Percentiles rank a stretch among this genome's conserved stretches.
Evolutionary conservation across 2,329 filamentous ascomycete species (phyloP).

Genomic region (Malbranchea cinnamomea): DNA sequence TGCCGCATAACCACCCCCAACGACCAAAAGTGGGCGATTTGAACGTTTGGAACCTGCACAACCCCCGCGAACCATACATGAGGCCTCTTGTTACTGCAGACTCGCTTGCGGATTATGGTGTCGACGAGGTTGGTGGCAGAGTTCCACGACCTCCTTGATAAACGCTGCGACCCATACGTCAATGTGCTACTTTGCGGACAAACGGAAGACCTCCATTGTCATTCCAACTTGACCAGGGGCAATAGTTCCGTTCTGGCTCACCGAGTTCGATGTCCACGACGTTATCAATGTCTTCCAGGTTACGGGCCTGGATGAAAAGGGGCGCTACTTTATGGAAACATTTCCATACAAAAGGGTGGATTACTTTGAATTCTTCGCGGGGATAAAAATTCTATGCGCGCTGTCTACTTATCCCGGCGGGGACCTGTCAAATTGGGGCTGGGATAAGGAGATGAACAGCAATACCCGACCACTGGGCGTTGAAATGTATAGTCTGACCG

Average conservation of each 20-base stretch:
- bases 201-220: constrained; percentile 68
- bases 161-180: constrained; percentile 73
- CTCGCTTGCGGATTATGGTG: constrained; percentile 45
- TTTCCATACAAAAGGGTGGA: constrained; percentile 32
- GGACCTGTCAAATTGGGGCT: constrained; percentile 69
- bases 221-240: constrained; percentile 67
- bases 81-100: constrained; percentile 57
- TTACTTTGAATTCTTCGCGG: constrained; percentile 64
- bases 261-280: constrained; percentile 65
- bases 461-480: constrained; percentile 63
- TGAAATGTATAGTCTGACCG: constrained; percentile 51
- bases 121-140: constrained; percentile 47
- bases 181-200: constrained; percentile 56
- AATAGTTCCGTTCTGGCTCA: constrained; percentile 51
- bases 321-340: constrained; percentile 58
- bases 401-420: constrained; percentile 62
- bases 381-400: constrained; percentile 57
- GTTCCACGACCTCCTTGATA: constrained; percentile 71
- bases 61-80: constrained; percentile 68
- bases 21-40: constrained; percentile 73
- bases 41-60: constrained; percentile 65
- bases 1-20: constrained; percentile 59
- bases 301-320: constrained; percentile 56
- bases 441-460: constrained; percentile 51
- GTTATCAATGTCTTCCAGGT: constrained; percentile 80